phyloP scores from a whole-genome alignment of 139 green algal species.

The Spirogloea muscicola region DNA sequence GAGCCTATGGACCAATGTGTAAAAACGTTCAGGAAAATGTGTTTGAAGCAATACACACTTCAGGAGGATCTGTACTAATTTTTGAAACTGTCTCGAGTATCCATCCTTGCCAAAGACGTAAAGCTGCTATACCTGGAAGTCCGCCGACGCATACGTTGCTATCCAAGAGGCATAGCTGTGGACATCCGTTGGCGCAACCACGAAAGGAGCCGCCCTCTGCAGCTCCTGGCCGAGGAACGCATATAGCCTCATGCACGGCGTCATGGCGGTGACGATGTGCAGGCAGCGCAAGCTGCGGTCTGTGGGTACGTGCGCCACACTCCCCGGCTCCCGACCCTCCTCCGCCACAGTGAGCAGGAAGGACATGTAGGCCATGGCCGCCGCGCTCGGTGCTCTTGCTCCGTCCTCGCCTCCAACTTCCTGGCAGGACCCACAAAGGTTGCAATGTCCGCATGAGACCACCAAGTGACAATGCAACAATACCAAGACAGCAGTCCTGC shows the following conservation, averaged over 20 bases:
- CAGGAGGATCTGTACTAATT: too few species aligned
- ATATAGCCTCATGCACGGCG: constrained; percentile 3
- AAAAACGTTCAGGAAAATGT: too few species aligned
- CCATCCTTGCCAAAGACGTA: too few species aligned
- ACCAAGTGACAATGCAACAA: background rate
- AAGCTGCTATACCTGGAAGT: constrained; percentile 28
- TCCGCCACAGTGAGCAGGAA: constrained; percentile 6
- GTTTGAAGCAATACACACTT: too few species aligned
- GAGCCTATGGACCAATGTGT: too few species aligned
- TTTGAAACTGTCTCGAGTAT: too few species aligned
- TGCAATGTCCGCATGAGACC: background rate
- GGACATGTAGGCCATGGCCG: constrained; percentile 11
- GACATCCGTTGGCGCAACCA: background rate
- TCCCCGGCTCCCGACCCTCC: background rate
- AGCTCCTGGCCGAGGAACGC: background rate
- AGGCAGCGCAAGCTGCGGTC: background rate
- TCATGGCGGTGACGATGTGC: background rate
- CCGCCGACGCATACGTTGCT: constrained; percentile 15
- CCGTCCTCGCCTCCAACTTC: background rate
- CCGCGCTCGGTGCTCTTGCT: background rate
- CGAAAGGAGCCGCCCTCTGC: background rate
- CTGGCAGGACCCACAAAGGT: background rate
- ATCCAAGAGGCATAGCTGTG: constrained; percentile 21
- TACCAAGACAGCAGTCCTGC: background rate
- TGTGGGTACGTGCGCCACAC: background rate